These are phyloP conservation scores for Allantophomopsis cytisporea DNA, from an alignment of 2,329 filamentous ascomycete species.

Conservation along the genomic window DNA sequence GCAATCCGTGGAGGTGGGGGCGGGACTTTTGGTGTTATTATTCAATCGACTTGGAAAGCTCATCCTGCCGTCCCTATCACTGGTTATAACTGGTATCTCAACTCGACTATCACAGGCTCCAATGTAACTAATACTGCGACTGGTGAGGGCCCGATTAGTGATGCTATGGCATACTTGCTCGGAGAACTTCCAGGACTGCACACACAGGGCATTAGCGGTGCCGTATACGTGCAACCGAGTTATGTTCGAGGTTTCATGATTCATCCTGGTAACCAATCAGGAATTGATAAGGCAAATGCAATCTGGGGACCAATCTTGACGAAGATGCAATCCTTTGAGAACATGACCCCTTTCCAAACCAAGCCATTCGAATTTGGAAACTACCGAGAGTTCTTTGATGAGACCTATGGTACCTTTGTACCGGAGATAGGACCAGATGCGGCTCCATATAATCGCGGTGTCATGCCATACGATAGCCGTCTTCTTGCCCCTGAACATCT, in stretches of 20 bases:
- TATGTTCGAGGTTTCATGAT: background rate
- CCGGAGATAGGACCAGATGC: background rate
- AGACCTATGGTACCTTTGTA: background rate
- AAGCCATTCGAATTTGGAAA: background rate
- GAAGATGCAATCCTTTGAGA: background rate
- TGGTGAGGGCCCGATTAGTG: background rate
- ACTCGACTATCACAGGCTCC: background rate
- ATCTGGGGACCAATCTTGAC: slow-evolving; percentile 1
- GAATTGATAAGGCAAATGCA: background rate
- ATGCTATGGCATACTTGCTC: background rate
- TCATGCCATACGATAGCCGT: no score
- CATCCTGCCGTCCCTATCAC: slow-evolving; percentile 16
- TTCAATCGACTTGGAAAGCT: slow-evolving; percentile 37
- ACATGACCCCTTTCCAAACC: slow-evolving; percentile 1
- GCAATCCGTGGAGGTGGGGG: slow-evolving; percentile 19
- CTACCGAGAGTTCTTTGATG: slow-evolving; percentile 1
- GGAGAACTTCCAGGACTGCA: background rate
- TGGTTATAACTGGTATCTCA: background rate
- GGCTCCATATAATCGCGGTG: no score
- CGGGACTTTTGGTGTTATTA: slow-evolving; percentile 43
- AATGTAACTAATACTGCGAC: background rate
- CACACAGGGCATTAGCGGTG: no score
- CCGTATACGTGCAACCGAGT: no score
- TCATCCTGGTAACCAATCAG: background rate
- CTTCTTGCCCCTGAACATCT: no score